Evolutionary conservation across 768 basidiomycete genomes (phyloP).

Genomic region (Serendipita indica): DNA sequence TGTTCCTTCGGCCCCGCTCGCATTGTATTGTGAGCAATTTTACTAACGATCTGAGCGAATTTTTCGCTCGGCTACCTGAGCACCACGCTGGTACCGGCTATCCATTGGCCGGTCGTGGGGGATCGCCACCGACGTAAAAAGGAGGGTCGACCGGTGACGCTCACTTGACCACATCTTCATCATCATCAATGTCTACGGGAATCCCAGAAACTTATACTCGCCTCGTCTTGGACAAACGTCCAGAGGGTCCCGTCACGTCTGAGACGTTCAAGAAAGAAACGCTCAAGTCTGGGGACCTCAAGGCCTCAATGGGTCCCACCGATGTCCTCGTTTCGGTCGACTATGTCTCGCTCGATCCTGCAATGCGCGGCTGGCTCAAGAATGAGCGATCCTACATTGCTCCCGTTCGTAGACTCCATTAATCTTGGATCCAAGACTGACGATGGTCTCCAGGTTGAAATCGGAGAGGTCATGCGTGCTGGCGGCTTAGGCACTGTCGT

Average conservation of each 20-base stretch:
- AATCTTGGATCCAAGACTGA: background rate
- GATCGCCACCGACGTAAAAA: too few relatives aligned
- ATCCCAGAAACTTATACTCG: conserved; percentile 34
- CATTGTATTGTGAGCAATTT: too few relatives aligned
- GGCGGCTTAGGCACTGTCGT: conserved; percentile 42
- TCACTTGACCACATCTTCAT: too few relatives aligned
- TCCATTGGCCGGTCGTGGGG: too few relatives aligned
- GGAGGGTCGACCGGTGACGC: too few relatives aligned
- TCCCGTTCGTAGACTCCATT: conserved; percentile 29
- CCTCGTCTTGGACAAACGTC: conserved; percentile 65
- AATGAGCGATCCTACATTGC: conserved; percentile 57
- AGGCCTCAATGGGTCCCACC: conserved; percentile 23
- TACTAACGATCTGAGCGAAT: too few relatives aligned
- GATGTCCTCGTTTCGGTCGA: conserved; percentile 57
- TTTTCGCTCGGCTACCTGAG: too few relatives aligned
- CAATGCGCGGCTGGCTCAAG: conserved; percentile 73
- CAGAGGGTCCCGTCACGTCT: conserved; percentile 21
- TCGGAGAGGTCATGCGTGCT: conserved; percentile 67
- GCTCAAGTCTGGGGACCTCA: conserved; percentile 18
- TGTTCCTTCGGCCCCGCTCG: too few relatives aligned
- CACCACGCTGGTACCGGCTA: too few relatives aligned
- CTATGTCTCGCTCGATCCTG: conserved; percentile 73
- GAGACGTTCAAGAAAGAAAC: conserved; percentile 13
- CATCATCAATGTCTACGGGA: background rate
- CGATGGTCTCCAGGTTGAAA: conserved; percentile 27